Conservation (phyloP, 1,284 basidiomycete species). For the Flammula alnicola region DNA sequence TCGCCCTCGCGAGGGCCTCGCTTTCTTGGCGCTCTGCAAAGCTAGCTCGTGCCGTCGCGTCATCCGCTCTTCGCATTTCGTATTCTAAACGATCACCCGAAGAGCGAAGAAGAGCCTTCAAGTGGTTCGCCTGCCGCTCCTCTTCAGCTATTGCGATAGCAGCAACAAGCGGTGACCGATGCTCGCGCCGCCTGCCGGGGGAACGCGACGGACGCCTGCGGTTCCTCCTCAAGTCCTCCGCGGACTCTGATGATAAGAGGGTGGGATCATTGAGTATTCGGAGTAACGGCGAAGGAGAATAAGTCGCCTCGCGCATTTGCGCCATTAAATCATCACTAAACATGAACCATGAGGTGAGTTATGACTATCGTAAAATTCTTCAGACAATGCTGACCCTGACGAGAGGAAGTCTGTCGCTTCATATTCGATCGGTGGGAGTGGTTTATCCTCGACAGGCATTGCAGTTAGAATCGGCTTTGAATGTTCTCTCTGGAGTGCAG, state of each 20-base stretch:
- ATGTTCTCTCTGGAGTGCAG: too few relatives aligned
- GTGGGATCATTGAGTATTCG: conserved; percentile 36
- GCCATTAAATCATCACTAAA: conserved; percentile 29
- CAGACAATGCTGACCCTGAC: conserved; percentile 16
- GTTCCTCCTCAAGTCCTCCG: conserved; percentile 20
- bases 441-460: conserved; percentile 26
- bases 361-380: not conserved
- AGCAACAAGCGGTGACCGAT: conserved; percentile 33
- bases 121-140: conserved; percentile 59
- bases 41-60: conserved; percentile 55
- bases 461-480: not conserved
- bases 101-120: conserved; percentile 57
- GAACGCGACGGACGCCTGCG: conserved; percentile 28
- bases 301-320: conserved; percentile 35
- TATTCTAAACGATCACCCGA: conserved; percentile 60
- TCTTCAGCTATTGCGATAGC: conserved; percentile 56
- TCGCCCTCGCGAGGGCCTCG: conserved; percentile 43
- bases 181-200: conserved; percentile 27
- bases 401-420: conserved; percentile 7
- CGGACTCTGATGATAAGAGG: conserved; percentile 21
- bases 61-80: conserved; percentile 58
- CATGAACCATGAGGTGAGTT: not conserved
- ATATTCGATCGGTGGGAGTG: conserved; percentile 20
- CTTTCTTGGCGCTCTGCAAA: conserved; percentile 54
- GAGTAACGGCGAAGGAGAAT: conserved; percentile 37